Evolutionary conservation across 2,329 filamentous ascomycete genomes (phyloP).

Genomic region (Chaetomium sp.): DNA sequence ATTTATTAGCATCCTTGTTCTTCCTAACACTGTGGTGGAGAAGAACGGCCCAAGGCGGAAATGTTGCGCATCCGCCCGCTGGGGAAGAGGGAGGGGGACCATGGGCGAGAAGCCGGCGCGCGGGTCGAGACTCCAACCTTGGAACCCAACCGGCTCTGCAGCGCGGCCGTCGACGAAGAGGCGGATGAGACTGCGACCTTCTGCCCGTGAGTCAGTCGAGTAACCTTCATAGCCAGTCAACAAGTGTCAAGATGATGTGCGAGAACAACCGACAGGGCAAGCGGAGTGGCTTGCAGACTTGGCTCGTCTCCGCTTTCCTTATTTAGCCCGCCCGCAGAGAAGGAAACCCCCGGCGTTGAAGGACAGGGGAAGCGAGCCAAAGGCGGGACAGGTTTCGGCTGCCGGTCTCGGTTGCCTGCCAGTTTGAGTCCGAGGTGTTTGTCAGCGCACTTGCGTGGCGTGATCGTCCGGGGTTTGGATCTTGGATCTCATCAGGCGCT

Average conservation of each 20-base stretch:
- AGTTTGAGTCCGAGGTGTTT: not conserved
- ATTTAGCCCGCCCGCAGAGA: not conserved
- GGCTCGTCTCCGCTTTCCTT: not conserved
- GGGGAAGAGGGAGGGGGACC: not conserved
- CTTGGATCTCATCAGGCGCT: not conserved
- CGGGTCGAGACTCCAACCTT: not conserved
- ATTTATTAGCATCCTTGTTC: not conserved
- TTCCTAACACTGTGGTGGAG: not conserved
- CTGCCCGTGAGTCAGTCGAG: too few species aligned
- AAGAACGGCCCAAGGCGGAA: too few species aligned
- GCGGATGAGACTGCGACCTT: not conserved
- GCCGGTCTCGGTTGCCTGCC: not conserved
- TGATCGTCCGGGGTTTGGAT: not conserved
- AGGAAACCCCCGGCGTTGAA: not conserved
- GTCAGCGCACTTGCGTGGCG: not conserved
- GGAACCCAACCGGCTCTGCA: not conserved
- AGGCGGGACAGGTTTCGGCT: too few species aligned
- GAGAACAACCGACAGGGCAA: not conserved
- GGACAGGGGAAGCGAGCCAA: not conserved
- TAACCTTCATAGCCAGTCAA: not conserved
- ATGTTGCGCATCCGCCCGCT: not conserved
- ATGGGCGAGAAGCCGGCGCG: not conserved
- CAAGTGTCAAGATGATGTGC: not conserved
- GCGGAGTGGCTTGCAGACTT: not conserved
- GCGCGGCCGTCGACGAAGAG: not conserved